Evolutionary conservation across 2,329 filamentous ascomycete genomes (phyloP), one percentile per base, ranked within the genome.

Genomic region (Neofusicoccum sp.): DNA sequence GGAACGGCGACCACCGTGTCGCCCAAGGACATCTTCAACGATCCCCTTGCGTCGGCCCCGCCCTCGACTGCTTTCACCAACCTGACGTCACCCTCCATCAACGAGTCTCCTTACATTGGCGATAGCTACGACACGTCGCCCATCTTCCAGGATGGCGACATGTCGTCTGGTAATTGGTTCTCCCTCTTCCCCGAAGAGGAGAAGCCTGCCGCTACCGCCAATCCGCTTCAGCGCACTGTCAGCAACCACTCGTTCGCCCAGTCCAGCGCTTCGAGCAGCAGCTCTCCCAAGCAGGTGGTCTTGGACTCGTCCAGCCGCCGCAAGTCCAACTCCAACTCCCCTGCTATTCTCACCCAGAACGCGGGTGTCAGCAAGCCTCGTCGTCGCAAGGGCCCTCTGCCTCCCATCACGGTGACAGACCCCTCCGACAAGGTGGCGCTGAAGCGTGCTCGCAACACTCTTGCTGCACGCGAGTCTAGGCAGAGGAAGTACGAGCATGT

Each of bases 371-470:
- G 79, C 72, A 77, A 77, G 69, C 80, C 89, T 70, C 89, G 91
- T 68, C 89, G 90, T 75, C 90, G 91, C 67, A 88, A 92, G 73
- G 94, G 93, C 83, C 88, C 90, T 66, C 81, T 96, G 62, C 89
- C 90, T 66, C 88, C 89, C 6, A 93, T 97, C 74, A 80, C 89
- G 65, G 85, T 93, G 41, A 44, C 39, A 8, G 91, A 97, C 69
- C 85, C 88, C 0, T 79, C 70, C 45, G 93, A 97, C 71, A 85
- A 85, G 8, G 76, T 90, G n/a, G 92, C 92, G 22, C 86, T 93
- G 83, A 97, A 97, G 87, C 91, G 94, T 76, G 93, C 93, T 56
- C 90, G 93, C 69, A 98, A 97, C 77, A 96, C 93, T 7, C 85
- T 96, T 76, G 94, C 94, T 16, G 94, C 94, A 71, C 92, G 94